Evolutionary conservation across 225 moss, liverwort and hornwort genomes (phyloP).

Genomic region (Sphagnum tenellum): DNA sequence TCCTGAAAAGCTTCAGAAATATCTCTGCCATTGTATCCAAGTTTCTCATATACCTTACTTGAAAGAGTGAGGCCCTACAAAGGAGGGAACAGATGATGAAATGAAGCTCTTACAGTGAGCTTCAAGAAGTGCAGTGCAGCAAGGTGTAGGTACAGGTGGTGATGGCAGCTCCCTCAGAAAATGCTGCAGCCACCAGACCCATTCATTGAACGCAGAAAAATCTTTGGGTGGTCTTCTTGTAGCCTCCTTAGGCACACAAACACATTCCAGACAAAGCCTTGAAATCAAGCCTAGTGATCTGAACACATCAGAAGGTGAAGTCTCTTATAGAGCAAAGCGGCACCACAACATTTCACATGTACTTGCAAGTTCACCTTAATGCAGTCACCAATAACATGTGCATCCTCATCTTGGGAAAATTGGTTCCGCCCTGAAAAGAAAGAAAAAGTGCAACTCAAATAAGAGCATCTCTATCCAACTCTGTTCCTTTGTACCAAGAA

Average conservation of each 20-base stretch:
- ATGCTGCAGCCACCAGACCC: slow-evolving; percentile 36
- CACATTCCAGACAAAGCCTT: no score
- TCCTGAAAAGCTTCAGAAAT: no score
- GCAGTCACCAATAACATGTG: slow-evolving; percentile 97
- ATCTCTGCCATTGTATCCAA: no score
- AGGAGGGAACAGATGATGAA: neutral
- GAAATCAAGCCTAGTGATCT: no score
- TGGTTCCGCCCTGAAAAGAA: slow-evolving; percentile 41
- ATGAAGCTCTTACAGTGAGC: slow-evolving; percentile 57
- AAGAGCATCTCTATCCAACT: no score
- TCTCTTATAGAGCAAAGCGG: no score
- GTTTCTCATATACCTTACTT: no score
- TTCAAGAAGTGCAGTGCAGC: slow-evolving; percentile 95
- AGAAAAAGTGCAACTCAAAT: slow-evolving; percentile 1
- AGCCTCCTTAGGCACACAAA: no score
- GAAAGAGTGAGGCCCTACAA: no score
- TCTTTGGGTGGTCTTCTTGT: no score
- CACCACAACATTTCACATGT: neutral
- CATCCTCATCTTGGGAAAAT: slow-evolving; percentile 89
- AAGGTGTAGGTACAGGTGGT: slow-evolving; percentile 83
- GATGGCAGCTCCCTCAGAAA: slow-evolving; percentile 88
- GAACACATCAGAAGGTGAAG: no score
- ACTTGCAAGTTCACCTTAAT: slow-evolving; percentile 46
- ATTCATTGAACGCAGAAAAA: neutral
- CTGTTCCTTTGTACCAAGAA: no score